phyloP scores from a whole-genome alignment of 495 filamentous ascomycete species.

The Rostrohypoxylon terebratum region DNA sequence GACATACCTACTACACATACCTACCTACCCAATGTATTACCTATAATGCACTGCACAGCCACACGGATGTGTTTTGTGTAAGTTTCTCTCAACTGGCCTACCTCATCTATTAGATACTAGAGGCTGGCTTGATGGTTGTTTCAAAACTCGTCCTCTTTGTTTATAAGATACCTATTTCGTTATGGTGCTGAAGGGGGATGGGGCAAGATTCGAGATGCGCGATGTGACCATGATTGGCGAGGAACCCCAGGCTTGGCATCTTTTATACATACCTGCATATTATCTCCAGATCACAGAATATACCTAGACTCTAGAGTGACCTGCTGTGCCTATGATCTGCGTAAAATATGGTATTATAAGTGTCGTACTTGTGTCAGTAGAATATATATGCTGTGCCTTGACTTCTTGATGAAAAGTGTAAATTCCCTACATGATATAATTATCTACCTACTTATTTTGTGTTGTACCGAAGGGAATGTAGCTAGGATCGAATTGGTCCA shows the following conservation, averaged over 20 bases:
- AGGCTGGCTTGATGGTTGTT: neutral
- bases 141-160: neutral
- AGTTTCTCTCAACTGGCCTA: neutral
- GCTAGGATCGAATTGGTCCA: neutral
- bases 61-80: slow-evolving; percentile 28
- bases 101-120: slow-evolving; percentile 11
- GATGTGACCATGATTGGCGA: slow-evolving; percentile 17
- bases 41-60: slow-evolving; percentile 21
- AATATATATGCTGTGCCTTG: slow-evolving; percentile 25
- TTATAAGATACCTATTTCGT: neutral
- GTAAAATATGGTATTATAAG: neutral
- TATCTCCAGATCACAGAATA: neutral
- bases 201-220: slow-evolving; percentile 4
- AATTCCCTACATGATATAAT: neutral
- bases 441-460: neutral
- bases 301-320: too few relatives aligned
- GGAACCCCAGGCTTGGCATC: slow-evolving; percentile 35
- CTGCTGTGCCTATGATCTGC: slow-evolving; percentile 28
- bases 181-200: slow-evolving; percentile 1
- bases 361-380: neutral
- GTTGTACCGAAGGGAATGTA: neutral
- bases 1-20: neutral
- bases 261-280: slow-evolving; percentile 17
- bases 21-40: too few relatives aligned
- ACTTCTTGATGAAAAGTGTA: slow-evolving; percentile 2